A percentile compares a stretch with the other conserved stretches of the same genome.
Conservation (phyloP, 202 grass and related monocot genomes). For the Carex sylvatica region DNA sequence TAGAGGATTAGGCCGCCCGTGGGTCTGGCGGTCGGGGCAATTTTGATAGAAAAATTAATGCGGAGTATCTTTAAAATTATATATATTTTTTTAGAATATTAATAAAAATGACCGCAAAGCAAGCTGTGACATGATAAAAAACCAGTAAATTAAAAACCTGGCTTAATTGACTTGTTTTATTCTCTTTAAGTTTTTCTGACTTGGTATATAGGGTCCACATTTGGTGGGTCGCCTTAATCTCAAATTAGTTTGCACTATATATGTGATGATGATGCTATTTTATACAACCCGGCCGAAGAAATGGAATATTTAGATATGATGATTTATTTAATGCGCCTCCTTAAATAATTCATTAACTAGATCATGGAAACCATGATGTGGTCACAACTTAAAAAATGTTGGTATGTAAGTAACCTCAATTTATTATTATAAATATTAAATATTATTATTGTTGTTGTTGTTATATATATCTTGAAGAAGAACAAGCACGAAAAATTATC, state of each 20-base stretch:
- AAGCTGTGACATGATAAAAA: too few relatives aligned
- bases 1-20: too few relatives aligned
- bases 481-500: not conserved
- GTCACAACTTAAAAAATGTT: not conserved
- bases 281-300: not conserved
- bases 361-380: slow-evolving; percentile 11
- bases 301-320: slow-evolving; percentile 14
- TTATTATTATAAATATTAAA: not conserved
- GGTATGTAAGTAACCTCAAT: not conserved
- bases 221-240: not conserved
- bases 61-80: too few relatives aligned
- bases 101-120: too few relatives aligned
- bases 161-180: not conserved
- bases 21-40: too few relatives aligned
- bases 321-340: not conserved
- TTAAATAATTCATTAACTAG: not conserved
- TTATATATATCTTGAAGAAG: too few relatives aligned
- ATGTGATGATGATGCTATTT: not conserved
- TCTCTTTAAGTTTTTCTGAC: not conserved
- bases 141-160: not conserved
- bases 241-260: slow-evolving; percentile 1
- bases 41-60: too few relatives aligned
- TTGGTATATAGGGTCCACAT: not conserved
- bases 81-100: too few relatives aligned
- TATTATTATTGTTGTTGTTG: not conserved